A percentile compares a stretch with the other conserved stretches of the same genome.
Conservation (phyloP, 148 eudicot species). For the Oxyria digyna region DNA sequence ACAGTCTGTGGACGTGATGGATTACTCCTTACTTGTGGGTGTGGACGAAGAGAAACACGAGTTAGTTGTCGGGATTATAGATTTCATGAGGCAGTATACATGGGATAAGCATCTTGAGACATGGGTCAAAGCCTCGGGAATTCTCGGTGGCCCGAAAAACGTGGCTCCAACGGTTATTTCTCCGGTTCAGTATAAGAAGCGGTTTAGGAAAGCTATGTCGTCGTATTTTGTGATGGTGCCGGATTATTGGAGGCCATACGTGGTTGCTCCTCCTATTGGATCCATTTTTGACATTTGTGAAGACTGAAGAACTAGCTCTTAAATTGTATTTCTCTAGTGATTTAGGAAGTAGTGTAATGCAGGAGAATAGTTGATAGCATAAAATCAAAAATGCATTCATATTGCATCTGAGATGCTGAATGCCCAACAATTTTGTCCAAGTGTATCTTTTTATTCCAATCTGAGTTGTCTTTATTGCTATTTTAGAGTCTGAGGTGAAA, state of each 20-base stretch:
- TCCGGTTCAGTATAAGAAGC: conserved; percentile 63
- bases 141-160: conserved; percentile 61
- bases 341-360: background rate
- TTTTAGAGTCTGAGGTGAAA: background rate
- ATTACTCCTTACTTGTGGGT: conserved; percentile 59
- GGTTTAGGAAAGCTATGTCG: conserved; percentile 75
- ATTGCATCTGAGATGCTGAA: background rate
- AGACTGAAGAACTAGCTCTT: conserved; percentile 8
- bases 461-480: background rate
- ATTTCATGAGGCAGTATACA: conserved; percentile 70
- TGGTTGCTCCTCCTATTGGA: conserved; percentile 14
- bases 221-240: conserved; percentile 63
- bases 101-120: conserved; percentile 81
- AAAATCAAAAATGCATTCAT: background rate
- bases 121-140: conserved; percentile 74
- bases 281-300: conserved; percentile 28
- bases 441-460: background rate
- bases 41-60: conserved; percentile 52
- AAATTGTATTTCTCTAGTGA: background rate
- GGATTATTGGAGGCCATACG: conserved; percentile 50
- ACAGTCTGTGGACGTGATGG: conserved; percentile 67
- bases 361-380: background rate
- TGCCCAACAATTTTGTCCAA: background rate
- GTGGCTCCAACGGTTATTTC: conserved; percentile 56
- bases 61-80: conserved; percentile 61